phyloP scores from a whole-genome alignment of 768 basidiomycete genomes.

The Termitomyces sp. region DNA sequence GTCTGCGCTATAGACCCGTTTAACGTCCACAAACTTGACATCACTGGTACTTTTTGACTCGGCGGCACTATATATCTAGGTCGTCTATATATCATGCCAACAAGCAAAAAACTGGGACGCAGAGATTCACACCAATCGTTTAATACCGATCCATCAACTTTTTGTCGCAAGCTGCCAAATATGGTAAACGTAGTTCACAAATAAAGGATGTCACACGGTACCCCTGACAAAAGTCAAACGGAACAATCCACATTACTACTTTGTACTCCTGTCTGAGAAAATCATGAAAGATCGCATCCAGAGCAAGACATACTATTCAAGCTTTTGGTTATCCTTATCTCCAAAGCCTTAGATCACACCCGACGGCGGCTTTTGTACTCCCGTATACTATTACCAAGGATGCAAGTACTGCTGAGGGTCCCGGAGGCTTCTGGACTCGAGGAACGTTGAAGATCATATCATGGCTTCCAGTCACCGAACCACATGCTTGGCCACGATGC shows the following conservation, averaged over 20 bases:
- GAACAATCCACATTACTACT: not conserved
- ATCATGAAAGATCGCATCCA: not conserved
- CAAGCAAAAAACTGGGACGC: not conserved
- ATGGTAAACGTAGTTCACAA: slow-evolving; percentile 31
- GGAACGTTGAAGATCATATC: not conserved
- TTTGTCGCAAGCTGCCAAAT: slow-evolving; percentile 20
- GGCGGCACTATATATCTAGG: not conserved
- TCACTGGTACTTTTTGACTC: not conserved
- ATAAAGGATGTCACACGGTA: not conserved
- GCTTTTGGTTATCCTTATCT: too few species aligned
- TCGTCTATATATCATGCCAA: not conserved
- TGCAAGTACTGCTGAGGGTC: not conserved
- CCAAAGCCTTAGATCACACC: not conserved
- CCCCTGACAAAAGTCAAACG: not conserved
- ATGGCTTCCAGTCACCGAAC: not conserved
- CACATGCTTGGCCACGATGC: not conserved
- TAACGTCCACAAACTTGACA: too few species aligned
- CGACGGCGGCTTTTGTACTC: not conserved
- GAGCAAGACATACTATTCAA: not conserved
- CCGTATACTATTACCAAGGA: not conserved
- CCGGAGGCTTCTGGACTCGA: not conserved
- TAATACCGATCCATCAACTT: not conserved
- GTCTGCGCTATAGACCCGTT: too few species aligned
- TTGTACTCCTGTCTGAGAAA: not conserved
- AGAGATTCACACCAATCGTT: not conserved